These are phyloP conservation scores for Aegilops bicornis DNA, from an alignment of 176 grass and related monocot genomes.

Conservation along the genomic window DNA sequence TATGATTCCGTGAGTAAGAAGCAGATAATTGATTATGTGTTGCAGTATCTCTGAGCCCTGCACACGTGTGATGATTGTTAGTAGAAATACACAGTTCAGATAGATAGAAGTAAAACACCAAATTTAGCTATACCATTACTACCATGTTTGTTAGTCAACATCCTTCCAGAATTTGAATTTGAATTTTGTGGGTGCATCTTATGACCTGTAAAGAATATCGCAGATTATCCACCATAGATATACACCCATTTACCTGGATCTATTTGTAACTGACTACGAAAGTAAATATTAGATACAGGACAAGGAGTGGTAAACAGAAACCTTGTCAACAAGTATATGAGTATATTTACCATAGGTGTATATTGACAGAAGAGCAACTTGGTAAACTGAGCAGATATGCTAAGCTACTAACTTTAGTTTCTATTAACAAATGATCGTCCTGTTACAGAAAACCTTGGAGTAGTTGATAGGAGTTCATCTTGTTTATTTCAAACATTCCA, in stretches of 20 bases:
- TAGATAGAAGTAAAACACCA: not conserved
- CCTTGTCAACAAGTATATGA: not conserved
- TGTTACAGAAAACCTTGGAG: not conserved
- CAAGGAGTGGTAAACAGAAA: not conserved
- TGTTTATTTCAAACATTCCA: not conserved
- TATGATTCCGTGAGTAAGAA: not conserved
- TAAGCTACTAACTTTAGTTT: not conserved
- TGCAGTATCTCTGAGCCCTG: not conserved
- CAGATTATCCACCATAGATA: not conserved
- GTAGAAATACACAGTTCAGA: not conserved
- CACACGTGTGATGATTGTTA: not conserved
- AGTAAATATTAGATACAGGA: not conserved
- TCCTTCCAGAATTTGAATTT: slow-evolving; percentile 7
- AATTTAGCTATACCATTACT: not conserved
- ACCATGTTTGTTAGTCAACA: not conserved
- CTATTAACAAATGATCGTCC: not conserved
- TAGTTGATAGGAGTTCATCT: not conserved
- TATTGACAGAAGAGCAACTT: not conserved
- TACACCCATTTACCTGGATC: not conserved
- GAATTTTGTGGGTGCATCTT: not conserved
- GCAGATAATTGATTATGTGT: not conserved
- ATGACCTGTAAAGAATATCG: not conserved
- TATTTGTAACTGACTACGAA: not conserved
- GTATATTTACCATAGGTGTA: not conserved
- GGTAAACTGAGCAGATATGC: not conserved